These are phyloP conservation scores for Emmonsiellopsis sp. DNA, from an alignment of 2,329 filamentous ascomycete genomes.

Conservation along the genomic window DNA sequence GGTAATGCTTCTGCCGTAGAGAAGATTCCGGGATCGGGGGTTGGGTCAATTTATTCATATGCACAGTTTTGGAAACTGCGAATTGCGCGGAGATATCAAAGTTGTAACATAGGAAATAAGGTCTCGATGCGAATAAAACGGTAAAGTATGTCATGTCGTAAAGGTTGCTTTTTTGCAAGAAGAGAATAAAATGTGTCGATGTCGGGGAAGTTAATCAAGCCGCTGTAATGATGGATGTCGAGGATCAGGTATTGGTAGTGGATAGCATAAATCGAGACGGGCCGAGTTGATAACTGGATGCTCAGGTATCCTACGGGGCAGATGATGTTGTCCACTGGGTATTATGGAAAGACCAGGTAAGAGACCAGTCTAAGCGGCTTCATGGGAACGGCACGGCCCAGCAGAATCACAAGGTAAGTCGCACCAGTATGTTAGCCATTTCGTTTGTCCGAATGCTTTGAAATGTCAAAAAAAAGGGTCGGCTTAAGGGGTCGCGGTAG, in stretches of 20 bases:
- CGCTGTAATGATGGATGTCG: neutral
- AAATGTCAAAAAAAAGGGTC: conserved; percentile 3
- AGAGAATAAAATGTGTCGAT: neutral
- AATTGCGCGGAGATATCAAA: neutral
- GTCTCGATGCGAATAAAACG: neutral
- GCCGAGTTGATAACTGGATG: neutral
- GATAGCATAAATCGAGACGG: neutral
- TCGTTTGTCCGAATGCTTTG: conserved; percentile 3
- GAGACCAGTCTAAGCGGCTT: neutral
- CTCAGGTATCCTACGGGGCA: neutral
- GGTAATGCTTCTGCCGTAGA: neutral
- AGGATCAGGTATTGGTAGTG: conserved; percentile 1
- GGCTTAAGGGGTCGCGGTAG: neutral
- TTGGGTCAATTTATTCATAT: conserved; percentile 1
- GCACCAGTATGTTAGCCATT: conserved; percentile 6
- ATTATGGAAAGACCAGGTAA: neutral
- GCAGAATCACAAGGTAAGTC: neutral
- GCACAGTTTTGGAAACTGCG: neutral
- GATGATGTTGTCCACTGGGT: neutral
- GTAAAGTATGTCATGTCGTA: conserved; percentile 6
- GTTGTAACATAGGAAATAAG: conserved; percentile 5
- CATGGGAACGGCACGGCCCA: conserved; percentile 1
- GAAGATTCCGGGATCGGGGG: neutral
- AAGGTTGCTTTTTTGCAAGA: neutral
- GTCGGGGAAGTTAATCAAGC: neutral